Base-by-base conservation (phyloP, 805 yeast genomes). In the Blastobotrys attinorum region DNA sequence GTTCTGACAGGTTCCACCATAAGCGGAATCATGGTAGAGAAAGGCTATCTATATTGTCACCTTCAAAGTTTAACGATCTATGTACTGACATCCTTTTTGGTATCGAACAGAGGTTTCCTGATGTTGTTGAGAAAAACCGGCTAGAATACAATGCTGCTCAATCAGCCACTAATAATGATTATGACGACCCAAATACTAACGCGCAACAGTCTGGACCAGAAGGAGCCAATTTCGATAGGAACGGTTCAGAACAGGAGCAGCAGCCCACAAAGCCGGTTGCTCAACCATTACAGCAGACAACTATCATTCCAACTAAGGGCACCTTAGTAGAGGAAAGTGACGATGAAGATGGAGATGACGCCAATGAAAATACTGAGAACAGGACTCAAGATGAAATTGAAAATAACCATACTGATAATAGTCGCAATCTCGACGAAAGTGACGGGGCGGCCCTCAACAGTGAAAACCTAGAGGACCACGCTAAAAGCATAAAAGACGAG, bases 11-110 rank as follows among this genome's bases (percentile, higher is more conserved):
- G 16, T 87, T 86, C 65, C 98, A 92, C 62, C 89, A 95, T 35
- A 89, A 88, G 59, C 76, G 99, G 58, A 94, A 92, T 59, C 95
- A 88, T 62, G 97, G 98, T 1, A 75, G 99, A 55, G 85, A 85
- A 62, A 90, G 89, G 64, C 72, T 92, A 53, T 82, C 96, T 3
- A 78, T 84, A 39, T 73, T 92, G 46, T 92, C 96, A 1, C 79
- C 80, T 40, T 62, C 80, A 2, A 67, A 97, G 48, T 92, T 92
- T 66, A 81, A 81, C 54, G 98, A 90, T 60, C 75, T 92, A 60
- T 95, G 87, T 16, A 80, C 83, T 46, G 99, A 92, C 60, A 88
- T 92, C 35, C 69, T 83, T 35, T 85, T 69, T 60, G 98, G 92
- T 62, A 84, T 88, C 40, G 87, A 83, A 56, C 75, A 96, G 56